Evolutionary conservation across 768 basidiomycete genomes (phyloP), one percentile per base, ranked within the genome.

Genomic region (Strobilomyces dryophilus): DNA sequence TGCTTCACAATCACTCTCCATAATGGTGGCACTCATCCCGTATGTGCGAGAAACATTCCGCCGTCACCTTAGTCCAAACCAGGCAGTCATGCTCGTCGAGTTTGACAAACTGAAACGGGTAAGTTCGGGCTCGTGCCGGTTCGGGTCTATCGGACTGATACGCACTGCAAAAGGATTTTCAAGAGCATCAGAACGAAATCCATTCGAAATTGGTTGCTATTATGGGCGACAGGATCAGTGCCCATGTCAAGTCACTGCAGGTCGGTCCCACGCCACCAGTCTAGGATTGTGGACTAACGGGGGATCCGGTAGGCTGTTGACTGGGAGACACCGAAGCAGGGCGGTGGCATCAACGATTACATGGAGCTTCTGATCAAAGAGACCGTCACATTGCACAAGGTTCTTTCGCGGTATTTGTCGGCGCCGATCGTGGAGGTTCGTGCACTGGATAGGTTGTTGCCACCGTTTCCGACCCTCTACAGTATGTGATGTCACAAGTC

Each of bases 121-220:
- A 60, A 59, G 87, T 73, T n/a, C 44, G 36, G 47, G 52, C 54
- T 57, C 43, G 45, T 40, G 20, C 47, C 32, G 24, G 49, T 35
- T 15, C 41, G 40, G 29, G 45, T 40, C 24, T 50, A 45, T 48
- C 37, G 21, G 44, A 37, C 47, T 53, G 40, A 62, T 20, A 4
- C 20, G 35, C 20, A 20, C 11, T 40, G 32, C 10, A 42, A 52
- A 64, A 95, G 87, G 97, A 98, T 70, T 98, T 89, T 65, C 95
- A 98, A 78, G 97, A 98, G 70, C 97, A 99, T 71, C 97, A 99
- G 71, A 91, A 95, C 65, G 97, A 98, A 76, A 98, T 99, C 49
- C 95, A 98, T 69, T 82, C 92, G 47, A 99, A 99, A 74, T 78
- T 99, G 51, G 87, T 99, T 54, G 90, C 92, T 40, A 99, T 98